Conservation (phyloP, 169 alveolate genomes). For the Plasmodium vinckei region DNA sequence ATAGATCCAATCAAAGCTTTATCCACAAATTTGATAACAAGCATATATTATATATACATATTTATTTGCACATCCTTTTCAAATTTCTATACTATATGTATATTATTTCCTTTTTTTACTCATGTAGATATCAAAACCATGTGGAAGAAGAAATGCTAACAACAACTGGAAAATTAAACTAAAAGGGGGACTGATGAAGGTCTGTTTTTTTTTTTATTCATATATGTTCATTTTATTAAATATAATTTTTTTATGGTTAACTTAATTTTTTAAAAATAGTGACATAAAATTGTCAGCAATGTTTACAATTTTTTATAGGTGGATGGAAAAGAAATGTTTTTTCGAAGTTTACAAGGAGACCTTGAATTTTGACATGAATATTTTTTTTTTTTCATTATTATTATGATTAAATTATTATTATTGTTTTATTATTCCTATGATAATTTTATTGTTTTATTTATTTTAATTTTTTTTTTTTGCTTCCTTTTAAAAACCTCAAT, state of each 20-base stretch:
- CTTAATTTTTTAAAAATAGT: no score
- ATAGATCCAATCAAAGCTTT: not conserved
- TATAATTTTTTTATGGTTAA: no score
- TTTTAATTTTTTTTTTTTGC: not conserved
- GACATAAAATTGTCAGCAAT: no score
- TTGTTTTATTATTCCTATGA: not conserved
- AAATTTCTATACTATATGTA: no score
- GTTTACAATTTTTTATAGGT: conserved; percentile 11
- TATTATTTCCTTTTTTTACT: not conserved
- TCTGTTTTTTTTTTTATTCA: not conserved
- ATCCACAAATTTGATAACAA: no score
- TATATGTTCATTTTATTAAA: not conserved
- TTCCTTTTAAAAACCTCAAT: not conserved
- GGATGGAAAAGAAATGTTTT: conserved; percentile 72
- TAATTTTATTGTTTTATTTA: not conserved
- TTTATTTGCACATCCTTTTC: no score
- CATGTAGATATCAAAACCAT: conserved; percentile 49
- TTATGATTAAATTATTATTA: not conserved
- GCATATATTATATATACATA: no score
- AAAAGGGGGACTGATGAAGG: conserved; percentile 74
- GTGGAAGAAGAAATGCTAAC: conserved; percentile 65
- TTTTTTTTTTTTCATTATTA: not conserved
- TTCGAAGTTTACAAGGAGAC: conserved; percentile 71
- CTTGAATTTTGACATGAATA: conserved; percentile 30
- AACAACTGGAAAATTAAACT: conserved; percentile 71